Evolutionary conservation across 257 asterid genomes (phyloP).

Genomic region (Salvia hispanica): DNA sequence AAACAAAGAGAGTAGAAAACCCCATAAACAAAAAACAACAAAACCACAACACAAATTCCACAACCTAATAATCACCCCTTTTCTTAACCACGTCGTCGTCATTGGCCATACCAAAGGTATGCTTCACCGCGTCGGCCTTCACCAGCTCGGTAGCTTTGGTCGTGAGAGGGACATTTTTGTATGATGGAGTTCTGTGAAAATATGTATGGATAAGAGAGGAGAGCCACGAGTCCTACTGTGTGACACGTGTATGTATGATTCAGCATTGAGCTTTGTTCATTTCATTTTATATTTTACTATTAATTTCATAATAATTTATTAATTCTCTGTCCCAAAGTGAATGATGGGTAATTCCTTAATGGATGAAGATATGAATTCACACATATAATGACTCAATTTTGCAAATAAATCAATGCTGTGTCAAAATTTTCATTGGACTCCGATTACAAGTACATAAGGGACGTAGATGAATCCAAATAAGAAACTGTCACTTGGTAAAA

Average conservation of each 20-base stretch:
- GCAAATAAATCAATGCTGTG: too few relatives aligned
- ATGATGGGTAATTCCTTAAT: too few relatives aligned
- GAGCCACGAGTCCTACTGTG: slow-evolving; percentile 52
- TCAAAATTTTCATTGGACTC: too few relatives aligned
- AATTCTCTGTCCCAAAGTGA: too few relatives aligned
- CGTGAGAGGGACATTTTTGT: too few relatives aligned
- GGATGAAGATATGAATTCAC: too few relatives aligned
- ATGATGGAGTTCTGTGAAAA: too few relatives aligned
- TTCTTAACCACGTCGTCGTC: slow-evolving; percentile 17
- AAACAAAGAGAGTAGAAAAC: neutral
- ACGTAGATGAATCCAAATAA: neutral
- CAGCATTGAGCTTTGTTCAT: slow-evolving; percentile 8
- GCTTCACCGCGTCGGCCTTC: slow-evolving; percentile 54
- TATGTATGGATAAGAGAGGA: neutral
- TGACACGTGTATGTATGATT: slow-evolving; percentile 72
- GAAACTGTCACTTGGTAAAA: neutral
- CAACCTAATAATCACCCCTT: slow-evolving; percentile 9
- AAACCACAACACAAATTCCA: slow-evolving; percentile 15
- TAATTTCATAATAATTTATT: too few relatives aligned
- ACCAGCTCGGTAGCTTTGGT: too few relatives aligned
- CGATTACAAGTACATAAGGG: neutral
- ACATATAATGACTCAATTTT: too few relatives aligned
- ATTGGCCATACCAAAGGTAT: slow-evolving; percentile 47
- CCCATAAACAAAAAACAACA: neutral
- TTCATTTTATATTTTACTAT: neutral